Evolutionary conservation across 441 rosid species (phyloP).

Genomic region (Adansonia gregorii): DNA sequence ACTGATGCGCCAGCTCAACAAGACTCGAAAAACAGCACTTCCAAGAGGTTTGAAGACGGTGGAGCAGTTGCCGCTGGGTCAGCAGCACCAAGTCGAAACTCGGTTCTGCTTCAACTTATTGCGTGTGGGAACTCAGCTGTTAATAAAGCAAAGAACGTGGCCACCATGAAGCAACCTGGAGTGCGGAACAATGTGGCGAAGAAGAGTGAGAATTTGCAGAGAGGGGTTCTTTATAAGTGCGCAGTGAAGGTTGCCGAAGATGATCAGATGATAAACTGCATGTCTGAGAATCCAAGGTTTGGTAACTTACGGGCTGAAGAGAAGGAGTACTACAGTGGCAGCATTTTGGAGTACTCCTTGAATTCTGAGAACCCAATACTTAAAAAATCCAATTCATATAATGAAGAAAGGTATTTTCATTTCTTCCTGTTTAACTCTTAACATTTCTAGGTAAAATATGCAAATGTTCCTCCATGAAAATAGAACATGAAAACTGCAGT

Average conservation of each 20-base stretch:
- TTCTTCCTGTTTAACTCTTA: background rate
- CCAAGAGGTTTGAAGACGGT: slow-evolving; percentile 54
- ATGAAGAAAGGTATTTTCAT: slow-evolving; percentile 63
- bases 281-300: slow-evolving; percentile 94
- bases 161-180: slow-evolving; percentile 34
- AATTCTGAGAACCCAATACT: slow-evolving; percentile 44
- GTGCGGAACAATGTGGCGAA: slow-evolving; percentile 19
- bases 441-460: background rate
- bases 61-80: slow-evolving; percentile 41
- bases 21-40: slow-evolving; percentile 23
- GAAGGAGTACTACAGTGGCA: slow-evolving; percentile 88
- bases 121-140: slow-evolving; percentile 64
- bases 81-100: slow-evolving; percentile 47
- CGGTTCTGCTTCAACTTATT: slow-evolving; percentile 74
- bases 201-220: slow-evolving; percentile 48
- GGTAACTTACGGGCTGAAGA: slow-evolving; percentile 74
- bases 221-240: slow-evolving; percentile 49
- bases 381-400: slow-evolving; percentile 77
- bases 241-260: slow-evolving; percentile 52
- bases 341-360: slow-evolving; percentile 63
- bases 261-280: slow-evolving; percentile 57
- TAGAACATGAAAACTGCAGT: background rate
- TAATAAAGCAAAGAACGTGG: slow-evolving; percentile 41
- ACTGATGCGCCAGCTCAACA: slow-evolving; percentile 31
- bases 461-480: background rate